A percentile compares a stretch with the other conserved stretches of the same genome.
phyloP scores from a whole-genome alignment of 495 filamentous ascomycete genomes.

The Podospora anserina region DNA sequence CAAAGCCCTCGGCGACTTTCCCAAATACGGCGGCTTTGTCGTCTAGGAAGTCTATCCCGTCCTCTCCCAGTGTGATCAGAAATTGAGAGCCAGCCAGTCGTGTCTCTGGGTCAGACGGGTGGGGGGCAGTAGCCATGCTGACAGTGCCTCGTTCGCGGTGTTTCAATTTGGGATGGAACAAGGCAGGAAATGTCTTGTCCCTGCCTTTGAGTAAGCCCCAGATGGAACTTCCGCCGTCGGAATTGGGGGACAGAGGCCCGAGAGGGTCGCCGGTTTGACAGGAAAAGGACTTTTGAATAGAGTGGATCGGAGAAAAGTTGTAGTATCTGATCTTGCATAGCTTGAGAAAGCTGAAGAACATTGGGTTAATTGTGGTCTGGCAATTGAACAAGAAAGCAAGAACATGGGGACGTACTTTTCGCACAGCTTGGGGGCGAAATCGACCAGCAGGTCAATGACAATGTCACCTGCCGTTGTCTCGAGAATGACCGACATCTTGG shows the following conservation, averaged over 20 bases:
- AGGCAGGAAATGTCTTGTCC: conserved; percentile 75
- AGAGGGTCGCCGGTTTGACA: conserved; percentile 94
- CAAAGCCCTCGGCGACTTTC: conserved; percentile 90
- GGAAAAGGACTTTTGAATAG: conserved; percentile 85
- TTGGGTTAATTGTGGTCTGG: conserved; percentile 47
- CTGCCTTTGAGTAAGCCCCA: conserved; percentile 76
- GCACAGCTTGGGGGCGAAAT: conserved; percentile 82
- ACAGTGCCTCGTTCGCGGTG: conserved; percentile 85
- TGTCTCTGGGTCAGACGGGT: conserved; percentile 72
- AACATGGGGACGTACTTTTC: conserved; percentile 67
- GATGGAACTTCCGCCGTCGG: conserved; percentile 87
- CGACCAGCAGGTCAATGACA: conserved; percentile 84
- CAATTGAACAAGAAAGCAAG: conserved; percentile 7
- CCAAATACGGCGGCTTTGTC: conserved; percentile 92
- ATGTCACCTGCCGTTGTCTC: conserved; percentile 92
- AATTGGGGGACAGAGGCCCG: conserved; percentile 73
- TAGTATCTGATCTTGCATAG: conserved; percentile 98
- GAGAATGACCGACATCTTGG: conserved; percentile 68
- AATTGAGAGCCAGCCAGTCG: conserved; percentile 85
- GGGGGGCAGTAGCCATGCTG: conserved; percentile 86
- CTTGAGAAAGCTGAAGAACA: conserved; percentile 77
- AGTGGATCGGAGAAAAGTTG: conserved; percentile 89
- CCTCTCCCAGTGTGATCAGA: conserved; percentile 73
- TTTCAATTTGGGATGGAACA: conserved; percentile 78
- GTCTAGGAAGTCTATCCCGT: conserved; percentile 83